These are phyloP conservation scores for Avena insularis DNA, from an alignment of 176 grass and related monocot species.

Conservation along the genomic window DNA sequence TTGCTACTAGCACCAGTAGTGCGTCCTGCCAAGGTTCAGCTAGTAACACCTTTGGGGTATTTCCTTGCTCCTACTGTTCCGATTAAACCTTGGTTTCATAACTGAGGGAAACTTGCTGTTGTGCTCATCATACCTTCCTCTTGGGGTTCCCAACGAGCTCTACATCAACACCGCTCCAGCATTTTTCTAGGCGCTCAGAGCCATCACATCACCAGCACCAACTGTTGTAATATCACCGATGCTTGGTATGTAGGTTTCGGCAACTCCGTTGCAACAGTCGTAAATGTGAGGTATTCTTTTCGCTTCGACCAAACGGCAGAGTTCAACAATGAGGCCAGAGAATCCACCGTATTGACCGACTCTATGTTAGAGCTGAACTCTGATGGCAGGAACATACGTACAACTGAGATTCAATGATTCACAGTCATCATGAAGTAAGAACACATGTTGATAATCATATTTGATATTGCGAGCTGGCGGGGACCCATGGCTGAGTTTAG, in stretches of 20 bases:
- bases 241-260: background rate
- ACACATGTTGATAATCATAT: background rate
- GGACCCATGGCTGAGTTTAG: too few species aligned
- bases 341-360: background rate
- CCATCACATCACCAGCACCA: background rate
- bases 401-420: background rate
- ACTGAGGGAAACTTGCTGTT: too few species aligned
- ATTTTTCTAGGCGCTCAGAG: too few species aligned
- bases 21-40: too few species aligned
- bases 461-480: too few species aligned
- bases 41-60: too few species aligned
- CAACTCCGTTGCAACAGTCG: background rate
- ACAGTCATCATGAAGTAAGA: background rate
- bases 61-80: too few species aligned
- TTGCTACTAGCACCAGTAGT: too few species aligned
- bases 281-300: constrained; percentile 7
- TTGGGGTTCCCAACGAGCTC: too few species aligned
- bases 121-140: too few species aligned
- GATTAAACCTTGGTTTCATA: too few species aligned
- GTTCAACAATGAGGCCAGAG: background rate
- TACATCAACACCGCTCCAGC: too few species aligned
- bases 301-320: background rate
- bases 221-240: background rate
- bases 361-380: background rate
- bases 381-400: background rate